Conservation (phyloP, 2,329 filamentous ascomycete species). For the Trichocomaceae sp. region DNA sequence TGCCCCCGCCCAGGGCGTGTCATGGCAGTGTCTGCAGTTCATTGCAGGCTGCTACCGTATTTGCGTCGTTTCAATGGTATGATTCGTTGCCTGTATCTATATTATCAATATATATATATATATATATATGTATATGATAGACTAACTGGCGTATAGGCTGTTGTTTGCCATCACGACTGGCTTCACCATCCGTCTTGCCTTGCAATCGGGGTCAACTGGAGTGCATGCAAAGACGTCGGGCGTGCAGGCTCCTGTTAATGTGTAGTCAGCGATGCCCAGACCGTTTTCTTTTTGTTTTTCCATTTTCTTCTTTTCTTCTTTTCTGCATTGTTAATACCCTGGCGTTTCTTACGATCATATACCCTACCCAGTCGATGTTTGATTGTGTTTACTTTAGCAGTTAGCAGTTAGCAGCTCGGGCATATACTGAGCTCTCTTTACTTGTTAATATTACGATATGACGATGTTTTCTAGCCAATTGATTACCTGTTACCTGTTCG, state of each 20-base stretch:
- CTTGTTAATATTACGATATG: too few relatives aligned
- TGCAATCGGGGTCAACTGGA: background rate
- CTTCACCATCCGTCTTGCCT: constrained; percentile 8
- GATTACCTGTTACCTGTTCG: background rate
- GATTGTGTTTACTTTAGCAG: too few relatives aligned
- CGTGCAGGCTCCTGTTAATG: constrained; percentile 5
- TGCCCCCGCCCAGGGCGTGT: constrained; percentile 27
- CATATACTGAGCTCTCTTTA: too few relatives aligned
- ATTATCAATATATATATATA: background rate
- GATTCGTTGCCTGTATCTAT: constrained; percentile 14
- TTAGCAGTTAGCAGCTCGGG: too few relatives aligned
- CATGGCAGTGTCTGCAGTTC: constrained; percentile 53
- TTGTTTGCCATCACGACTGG: constrained; percentile 13
- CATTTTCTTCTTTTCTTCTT: background rate
- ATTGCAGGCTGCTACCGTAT: constrained; percentile 48
- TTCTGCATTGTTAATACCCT: background rate
- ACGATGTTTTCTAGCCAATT: background rate
- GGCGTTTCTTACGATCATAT: background rate
- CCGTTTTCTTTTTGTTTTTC: background rate
- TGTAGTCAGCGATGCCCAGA: background rate
- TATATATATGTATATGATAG: background rate
- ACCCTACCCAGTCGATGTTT: too few relatives aligned
- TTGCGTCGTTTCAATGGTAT: constrained; percentile 45
- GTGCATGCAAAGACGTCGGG: constrained; percentile 9
- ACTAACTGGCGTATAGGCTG: background rate